Base-by-base conservation (phyloP, 306 rosid genomes). In the Betula pendula region DNA sequence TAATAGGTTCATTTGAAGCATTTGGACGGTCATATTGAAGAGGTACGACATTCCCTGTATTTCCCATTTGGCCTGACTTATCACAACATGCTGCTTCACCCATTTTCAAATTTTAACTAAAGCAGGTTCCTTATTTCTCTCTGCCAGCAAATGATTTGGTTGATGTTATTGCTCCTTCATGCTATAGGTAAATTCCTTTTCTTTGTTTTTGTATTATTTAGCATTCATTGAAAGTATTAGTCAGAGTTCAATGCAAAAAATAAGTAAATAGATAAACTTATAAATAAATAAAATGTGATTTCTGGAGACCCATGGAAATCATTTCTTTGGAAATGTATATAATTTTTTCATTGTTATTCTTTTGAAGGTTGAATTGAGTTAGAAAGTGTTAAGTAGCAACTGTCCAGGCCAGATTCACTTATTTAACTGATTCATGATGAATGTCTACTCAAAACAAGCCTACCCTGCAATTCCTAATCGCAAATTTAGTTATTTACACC, bases 101-200 rank as follows among this genome's bases (percentile, higher is more conserved):
- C 63, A 44, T 63, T 76, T 83, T 84, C 75, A 62, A 66, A 76
- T 55, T 83, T 81, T 82, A 50, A 81, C 85, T 80, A 62, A 58
- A 80, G 75, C 96, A 94, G 98, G 96, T 94, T 82, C 98, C 98
- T 65, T 94, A 94, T 90, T 94, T 94, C 93, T 90, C 93, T 76
- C 92, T 94, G 69, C 98, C 98, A 22, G 97, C 98, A 78, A 94
- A 94, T 88, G 97, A 94, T 20, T 92, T 94, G 77, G 96, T 92
- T 65, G 98, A 94, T 79, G 98, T 94, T 77, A 94, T 94, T 76
- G 98, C 98, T 71, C 98, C 97, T 66, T 94, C 98, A 84, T 94
- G 98, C 86, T 94, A 92, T 81, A 94, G 98, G 98, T 94, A 81
- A 56, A 29, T 75, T 19, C 35, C 51, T 58, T 45, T 63, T 56